Base-by-base conservation (phyloP, 495 filamentous ascomycete genomes). In the Xylaria flabelliformis region DNA sequence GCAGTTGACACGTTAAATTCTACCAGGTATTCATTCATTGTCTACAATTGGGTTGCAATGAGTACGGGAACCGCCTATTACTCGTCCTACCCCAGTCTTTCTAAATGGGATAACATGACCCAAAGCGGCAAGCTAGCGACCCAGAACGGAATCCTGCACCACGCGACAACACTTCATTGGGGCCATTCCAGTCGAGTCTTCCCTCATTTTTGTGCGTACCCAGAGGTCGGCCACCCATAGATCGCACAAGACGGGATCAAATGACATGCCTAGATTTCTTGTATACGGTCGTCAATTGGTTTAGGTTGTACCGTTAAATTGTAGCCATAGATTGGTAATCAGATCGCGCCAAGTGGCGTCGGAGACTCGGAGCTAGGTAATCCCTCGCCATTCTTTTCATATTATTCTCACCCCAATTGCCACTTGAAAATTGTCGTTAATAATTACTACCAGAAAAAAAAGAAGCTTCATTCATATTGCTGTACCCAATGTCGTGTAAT, bases 91-190 rank as follows among this genome's bases (percentile, higher is more conserved):
- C 29, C 58, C 21, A n/a, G n/a, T 19, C 58, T 21, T 21, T 39
- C 32, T 32, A 36, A 32, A 32, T 8, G 36, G 32, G 19, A 61
- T 61, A 39, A 39, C 58, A 39, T 61, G 34, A 61, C 58, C 58
- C 58, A 61, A 61, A 61, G 34, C 58, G 34, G 58, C 58, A n/a
- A 61, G 58, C 34, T 61, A 39, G 10, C 58, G 17, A 19, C 58
- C 58, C 19, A 39, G 39, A 39, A 32, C 58, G 58, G 58, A 61
- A 21, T 61, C 58, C 53, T 7, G 19, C 34, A 61, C 58, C 58
- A 61, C 58, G 58, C 58, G 34, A 61, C 58, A 41, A 21, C 58
- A 39, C 58, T 39, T 61, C 58, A 39, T 17, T 61, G 58, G 58
- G 19, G 4, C 32, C 32, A 21, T 39, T n/a, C 34, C 19, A 39